These are phyloP conservation scores for Babesia gibsoni DNA, from an alignment of 169 alveolate genomes.

Conservation along the genomic window DNA sequence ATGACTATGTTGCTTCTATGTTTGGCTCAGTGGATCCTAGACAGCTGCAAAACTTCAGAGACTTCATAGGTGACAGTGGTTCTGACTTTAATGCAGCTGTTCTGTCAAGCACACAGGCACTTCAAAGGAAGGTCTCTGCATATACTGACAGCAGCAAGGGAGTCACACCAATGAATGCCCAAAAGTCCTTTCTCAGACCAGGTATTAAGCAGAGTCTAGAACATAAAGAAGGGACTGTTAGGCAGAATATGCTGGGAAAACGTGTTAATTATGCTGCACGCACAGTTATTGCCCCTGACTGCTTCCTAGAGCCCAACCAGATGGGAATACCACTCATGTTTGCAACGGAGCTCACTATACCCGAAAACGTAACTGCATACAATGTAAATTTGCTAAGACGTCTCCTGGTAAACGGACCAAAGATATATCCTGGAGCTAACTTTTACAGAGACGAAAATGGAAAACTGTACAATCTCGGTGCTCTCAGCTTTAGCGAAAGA, in stretches of 20 bases:
- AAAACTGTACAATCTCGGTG: slow-evolving; percentile 61
- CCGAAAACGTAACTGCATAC: slow-evolving; percentile 89
- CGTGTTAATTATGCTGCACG: slow-evolving; percentile 98
- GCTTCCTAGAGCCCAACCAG: slow-evolving; percentile 93
- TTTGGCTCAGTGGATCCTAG: slow-evolving; percentile 24
- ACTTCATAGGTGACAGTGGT: slow-evolving; percentile 69
- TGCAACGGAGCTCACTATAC: slow-evolving; percentile 91
- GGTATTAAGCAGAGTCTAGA: slow-evolving; percentile 94
- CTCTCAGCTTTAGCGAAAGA: slow-evolving; percentile 72
- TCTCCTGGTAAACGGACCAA: slow-evolving; percentile 92
- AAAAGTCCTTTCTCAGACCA: slow-evolving; percentile 69
- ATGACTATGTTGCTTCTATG: slow-evolving; percentile 13
- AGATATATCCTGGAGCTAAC: slow-evolving; percentile 96
- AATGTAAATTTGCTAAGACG: slow-evolving; percentile 84
- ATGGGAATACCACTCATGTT: slow-evolving; percentile 94
- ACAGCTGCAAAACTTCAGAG: slow-evolving; percentile 65
- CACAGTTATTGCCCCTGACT: slow-evolving; percentile 98
- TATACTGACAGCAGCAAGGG: slow-evolving; percentile 56
- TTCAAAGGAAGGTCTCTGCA: slow-evolving; percentile 42
- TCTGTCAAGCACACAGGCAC: slow-evolving; percentile 57
- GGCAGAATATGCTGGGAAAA: slow-evolving; percentile 98
- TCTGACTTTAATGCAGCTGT: slow-evolving; percentile 63
- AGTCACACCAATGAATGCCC: slow-evolving; percentile 25
- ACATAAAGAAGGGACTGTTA: slow-evolving; percentile 93
- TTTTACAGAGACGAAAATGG: slow-evolving; percentile 76